phyloP scores from a whole-genome alignment of 495 filamentous ascomycete species.

The Cudoniella acicularis region DNA sequence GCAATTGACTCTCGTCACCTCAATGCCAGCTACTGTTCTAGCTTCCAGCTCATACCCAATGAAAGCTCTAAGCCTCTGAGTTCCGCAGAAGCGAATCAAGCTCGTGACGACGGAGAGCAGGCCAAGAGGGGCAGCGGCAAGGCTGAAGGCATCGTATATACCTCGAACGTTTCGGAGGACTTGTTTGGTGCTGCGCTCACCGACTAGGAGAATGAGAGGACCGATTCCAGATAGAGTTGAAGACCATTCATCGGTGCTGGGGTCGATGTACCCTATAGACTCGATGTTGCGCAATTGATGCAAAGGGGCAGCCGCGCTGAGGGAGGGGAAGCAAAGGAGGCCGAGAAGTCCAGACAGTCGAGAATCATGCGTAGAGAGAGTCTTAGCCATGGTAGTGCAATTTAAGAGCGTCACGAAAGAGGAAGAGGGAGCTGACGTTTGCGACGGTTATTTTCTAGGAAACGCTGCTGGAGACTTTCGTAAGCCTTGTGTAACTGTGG shows the following conservation, averaged over 20 bases:
- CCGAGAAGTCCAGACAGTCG: no score
- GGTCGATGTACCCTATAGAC: not conserved
- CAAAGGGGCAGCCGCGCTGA: no score
- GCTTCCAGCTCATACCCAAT: slow-evolving; percentile 15
- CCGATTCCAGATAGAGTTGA: slow-evolving; percentile 6
- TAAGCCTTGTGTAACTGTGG: no score
- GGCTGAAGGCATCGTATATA: not conserved
- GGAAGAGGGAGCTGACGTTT: no score
- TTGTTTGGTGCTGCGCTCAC: slow-evolving; percentile 10
- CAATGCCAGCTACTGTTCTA: slow-evolving; percentile 2
- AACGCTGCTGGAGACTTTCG: no score
- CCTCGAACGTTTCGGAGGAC: slow-evolving; percentile 8
- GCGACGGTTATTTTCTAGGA: no score
- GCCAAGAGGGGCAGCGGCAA: slow-evolving; percentile 6
- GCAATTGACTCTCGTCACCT: slow-evolving; percentile 8
- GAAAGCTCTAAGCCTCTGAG: slow-evolving; percentile 1
- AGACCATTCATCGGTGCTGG: slow-evolving; percentile 10
- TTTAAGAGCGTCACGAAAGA: no score
- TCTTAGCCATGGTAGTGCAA: no score
- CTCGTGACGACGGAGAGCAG: slow-evolving; percentile 9
- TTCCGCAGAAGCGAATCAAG: slow-evolving; percentile 9
- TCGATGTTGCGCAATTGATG: not conserved
- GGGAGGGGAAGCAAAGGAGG: no score
- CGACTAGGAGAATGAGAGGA: slow-evolving; percentile 10
- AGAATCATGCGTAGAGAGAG: no score